Evolutionary conservation across 148 eudicot species (phyloP).

Genomic region (Pouteria glomerata): DNA sequence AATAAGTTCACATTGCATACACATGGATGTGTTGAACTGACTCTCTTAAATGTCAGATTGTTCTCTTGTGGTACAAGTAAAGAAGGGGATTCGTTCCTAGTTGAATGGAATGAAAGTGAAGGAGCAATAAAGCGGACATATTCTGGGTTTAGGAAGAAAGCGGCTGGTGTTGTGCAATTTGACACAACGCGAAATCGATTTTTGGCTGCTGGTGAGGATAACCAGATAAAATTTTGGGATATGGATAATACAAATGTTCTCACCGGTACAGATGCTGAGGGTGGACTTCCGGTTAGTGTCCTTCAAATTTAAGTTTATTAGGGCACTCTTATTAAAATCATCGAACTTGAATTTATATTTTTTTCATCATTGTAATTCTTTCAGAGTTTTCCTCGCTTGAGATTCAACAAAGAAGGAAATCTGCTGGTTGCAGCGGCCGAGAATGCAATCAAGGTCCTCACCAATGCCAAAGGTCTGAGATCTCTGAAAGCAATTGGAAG

Average conservation of each 20-base stretch:
- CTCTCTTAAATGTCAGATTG: constrained; percentile 21
- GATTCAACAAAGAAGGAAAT: constrained; percentile 75
- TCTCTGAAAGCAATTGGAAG: constrained; percentile 51
- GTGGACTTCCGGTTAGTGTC: constrained; percentile 54
- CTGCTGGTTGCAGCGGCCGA: constrained; percentile 62
- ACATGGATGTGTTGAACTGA: not conserved
- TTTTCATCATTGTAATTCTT: not conserved
- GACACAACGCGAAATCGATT: constrained; percentile 53
- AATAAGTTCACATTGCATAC: not conserved
- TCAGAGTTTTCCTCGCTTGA: constrained; percentile 59
- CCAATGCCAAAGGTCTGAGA: constrained; percentile 52
- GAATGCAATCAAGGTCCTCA: constrained; percentile 59
- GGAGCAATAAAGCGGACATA: constrained; percentile 56
- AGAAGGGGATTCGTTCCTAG: constrained; percentile 54
- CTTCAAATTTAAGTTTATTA: not conserved
- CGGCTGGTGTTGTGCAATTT: constrained; percentile 52
- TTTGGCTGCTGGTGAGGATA: constrained; percentile 63
- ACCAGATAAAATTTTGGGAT: constrained; percentile 65
- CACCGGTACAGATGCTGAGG: constrained; percentile 55
- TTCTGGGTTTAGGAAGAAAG: constrained; percentile 46
- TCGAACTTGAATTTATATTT: not conserved
- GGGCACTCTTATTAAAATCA: not conserved
- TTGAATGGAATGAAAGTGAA: constrained; percentile 68
- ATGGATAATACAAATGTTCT: constrained; percentile 51
- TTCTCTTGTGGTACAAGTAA: constrained; percentile 64